Evolutionary conservation across 306 rosid genomes (phyloP).

Genomic region (Pterocarpus macrocarpus): DNA sequence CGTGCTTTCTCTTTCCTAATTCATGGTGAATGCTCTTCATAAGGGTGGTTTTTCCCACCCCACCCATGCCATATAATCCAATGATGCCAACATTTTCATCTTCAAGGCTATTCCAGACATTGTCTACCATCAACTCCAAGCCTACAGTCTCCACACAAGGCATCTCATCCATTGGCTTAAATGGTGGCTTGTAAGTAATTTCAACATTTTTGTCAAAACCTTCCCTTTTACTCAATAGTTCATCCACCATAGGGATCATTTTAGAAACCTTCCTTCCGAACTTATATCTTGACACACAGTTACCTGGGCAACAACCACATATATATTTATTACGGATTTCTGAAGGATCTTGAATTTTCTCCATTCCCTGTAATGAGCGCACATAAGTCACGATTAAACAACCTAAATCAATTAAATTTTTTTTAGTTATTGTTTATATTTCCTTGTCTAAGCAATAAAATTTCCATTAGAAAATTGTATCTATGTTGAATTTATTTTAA

Average conservation of each 20-base stretch:
- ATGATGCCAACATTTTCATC: constrained; percentile 35
- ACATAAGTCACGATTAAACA: no score
- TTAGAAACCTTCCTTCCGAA: background rate
- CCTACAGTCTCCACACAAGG: constrained; percentile 27
- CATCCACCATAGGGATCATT: background rate
- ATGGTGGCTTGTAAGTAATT: background rate
- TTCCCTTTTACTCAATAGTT: background rate
- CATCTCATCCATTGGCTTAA: background rate
- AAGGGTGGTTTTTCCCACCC: constrained; percentile 41
- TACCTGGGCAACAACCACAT: constrained; percentile 7
- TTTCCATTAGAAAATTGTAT: no score
- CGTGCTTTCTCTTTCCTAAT: background rate
- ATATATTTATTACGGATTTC: constrained; percentile 20
- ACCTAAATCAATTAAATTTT: no score
- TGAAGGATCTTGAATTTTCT: background rate
- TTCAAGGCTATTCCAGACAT: constrained; percentile 30
- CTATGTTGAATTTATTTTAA: no score
- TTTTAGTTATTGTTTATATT: no score
- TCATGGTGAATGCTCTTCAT: constrained; percentile 24
- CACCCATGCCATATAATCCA: constrained; percentile 52
- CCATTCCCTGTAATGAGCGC: background rate
- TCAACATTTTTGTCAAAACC: background rate
- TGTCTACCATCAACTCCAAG: constrained; percentile 15
- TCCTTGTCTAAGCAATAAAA: no score
- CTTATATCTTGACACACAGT: constrained; percentile 33